A percentile compares a stretch with the other conserved stretches of the same genome.
Evolutionary conservation across 768 basidiomycete species (phyloP).

Genomic region (Porpolomopsis calyptriformis): DNA sequence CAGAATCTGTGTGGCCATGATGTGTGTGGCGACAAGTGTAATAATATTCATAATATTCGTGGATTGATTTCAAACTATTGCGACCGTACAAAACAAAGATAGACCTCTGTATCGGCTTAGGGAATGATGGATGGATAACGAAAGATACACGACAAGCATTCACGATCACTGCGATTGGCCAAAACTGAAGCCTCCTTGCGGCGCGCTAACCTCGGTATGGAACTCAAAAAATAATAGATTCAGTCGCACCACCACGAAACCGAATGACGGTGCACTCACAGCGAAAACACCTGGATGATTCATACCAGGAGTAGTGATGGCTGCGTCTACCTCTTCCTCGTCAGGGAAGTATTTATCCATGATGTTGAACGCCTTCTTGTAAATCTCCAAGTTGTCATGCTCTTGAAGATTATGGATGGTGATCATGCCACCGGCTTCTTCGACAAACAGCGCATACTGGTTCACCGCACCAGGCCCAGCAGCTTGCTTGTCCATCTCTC

Average conservation of each 20-base stretch:
- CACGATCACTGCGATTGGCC: slow-evolving; percentile 41
- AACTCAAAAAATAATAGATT: slow-evolving; percentile 37
- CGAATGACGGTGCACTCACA: slow-evolving; percentile 29
- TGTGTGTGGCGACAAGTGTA: slow-evolving; percentile 8
- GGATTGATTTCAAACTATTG: no score
- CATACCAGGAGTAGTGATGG: slow-evolving; percentile 64
- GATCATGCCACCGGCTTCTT: slow-evolving; percentile 98
- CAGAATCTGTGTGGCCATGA: slow-evolving; percentile 88
- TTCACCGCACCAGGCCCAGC: slow-evolving; percentile 76
- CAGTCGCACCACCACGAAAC: slow-evolving; percentile 8
- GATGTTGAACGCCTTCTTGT: slow-evolving; percentile 99
- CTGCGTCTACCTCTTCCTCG: slow-evolving; percentile 87
- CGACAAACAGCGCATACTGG: slow-evolving; percentile 88
- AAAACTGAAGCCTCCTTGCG: slow-evolving; percentile 95
- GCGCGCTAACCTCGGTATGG: slow-evolving; percentile 75
- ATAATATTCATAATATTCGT: no score
- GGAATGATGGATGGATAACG: not conserved
- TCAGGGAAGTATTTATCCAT: slow-evolving; percentile 99
- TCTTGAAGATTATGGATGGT: slow-evolving; percentile 98
- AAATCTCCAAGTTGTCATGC: slow-evolving; percentile 98
- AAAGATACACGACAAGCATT: not conserved
- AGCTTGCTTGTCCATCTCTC: slow-evolving; percentile 85
- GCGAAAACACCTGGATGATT: slow-evolving; percentile 67
- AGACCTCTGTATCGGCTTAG: not conserved
- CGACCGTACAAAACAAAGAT: no score